Conservation (phyloP, 2,329 filamentous ascomycete genomes). For the Aquanectria penicillioides region DNA sequence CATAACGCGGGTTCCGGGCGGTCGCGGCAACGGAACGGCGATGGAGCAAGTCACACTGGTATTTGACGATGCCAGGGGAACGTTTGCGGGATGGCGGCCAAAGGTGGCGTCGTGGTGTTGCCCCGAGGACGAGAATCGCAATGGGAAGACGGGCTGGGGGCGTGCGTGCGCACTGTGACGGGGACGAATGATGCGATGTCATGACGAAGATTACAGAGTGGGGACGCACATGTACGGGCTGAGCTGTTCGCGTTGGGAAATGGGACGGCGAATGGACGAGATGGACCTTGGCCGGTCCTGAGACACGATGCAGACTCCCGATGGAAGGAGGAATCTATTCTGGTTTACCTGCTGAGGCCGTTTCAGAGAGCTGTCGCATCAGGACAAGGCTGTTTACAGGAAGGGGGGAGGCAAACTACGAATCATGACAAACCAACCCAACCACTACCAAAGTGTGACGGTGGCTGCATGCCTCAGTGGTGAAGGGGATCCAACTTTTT, state of each 20-base stretch:
- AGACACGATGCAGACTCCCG: background rate
- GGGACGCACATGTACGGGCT: background rate
- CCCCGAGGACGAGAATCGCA: background rate
- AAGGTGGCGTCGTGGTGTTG: constrained; percentile 21
- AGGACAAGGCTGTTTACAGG: too few species aligned
- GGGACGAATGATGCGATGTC: background rate
- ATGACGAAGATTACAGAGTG: background rate
- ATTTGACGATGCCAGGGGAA: constrained; percentile 12
- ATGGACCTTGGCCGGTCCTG: background rate
- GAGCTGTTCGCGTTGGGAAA: background rate
- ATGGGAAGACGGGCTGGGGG: background rate
- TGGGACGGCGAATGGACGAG: background rate
- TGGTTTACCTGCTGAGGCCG: too few species aligned
- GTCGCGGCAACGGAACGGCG: background rate
- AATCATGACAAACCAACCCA: too few species aligned
- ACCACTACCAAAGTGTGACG: too few species aligned
- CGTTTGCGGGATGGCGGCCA: constrained; percentile 19
- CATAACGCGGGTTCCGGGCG: background rate
- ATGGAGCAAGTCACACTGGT: constrained; percentile 10
- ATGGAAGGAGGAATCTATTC: background rate
- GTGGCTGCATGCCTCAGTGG: too few species aligned
- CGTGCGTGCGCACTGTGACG: background rate
- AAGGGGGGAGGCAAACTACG: too few species aligned
- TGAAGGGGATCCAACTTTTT: too few species aligned
- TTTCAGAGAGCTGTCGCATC: too few species aligned